A percentile compares a stretch with the other conserved stretches of the same genome.
phyloP scores from a whole-genome alignment of 441 rosid species.

The Populus hybrid region DNA sequence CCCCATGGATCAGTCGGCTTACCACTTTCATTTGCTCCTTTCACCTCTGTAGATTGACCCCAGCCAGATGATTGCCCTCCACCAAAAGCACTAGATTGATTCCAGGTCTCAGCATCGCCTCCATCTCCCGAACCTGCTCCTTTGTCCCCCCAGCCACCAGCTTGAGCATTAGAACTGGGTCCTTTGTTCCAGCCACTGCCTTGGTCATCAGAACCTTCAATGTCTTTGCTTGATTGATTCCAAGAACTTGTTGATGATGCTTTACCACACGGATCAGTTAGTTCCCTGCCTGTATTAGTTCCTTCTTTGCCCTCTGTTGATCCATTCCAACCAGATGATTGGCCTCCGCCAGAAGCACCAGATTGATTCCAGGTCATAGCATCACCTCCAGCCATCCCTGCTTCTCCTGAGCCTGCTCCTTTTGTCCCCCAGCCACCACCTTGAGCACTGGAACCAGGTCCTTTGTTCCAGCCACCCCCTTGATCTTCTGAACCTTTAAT shows the following conservation, averaged over 20 bases:
- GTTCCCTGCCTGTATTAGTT: slow-evolving; percentile 10
- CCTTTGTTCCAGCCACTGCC: slow-evolving; percentile 19
- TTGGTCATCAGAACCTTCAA: not conserved
- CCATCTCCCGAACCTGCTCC: slow-evolving; percentile 26
- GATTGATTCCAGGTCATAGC: slow-evolving; percentile 20
- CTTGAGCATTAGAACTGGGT: slow-evolving; percentile 7
- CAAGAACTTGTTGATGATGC: slow-evolving; percentile 28
- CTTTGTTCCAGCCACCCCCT: slow-evolving; percentile 19
- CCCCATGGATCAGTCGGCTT: slow-evolving; percentile 26
- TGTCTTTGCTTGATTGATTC: not conserved
- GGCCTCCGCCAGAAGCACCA: slow-evolving; percentile 16
- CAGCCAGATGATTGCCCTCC: slow-evolving; percentile 24
- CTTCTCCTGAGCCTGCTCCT: slow-evolving; percentile 25
- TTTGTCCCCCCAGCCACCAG: slow-evolving; percentile 22
- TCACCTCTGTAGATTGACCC: slow-evolving; percentile 17
- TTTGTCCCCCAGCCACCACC: slow-evolving; percentile 24
- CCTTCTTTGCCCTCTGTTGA: slow-evolving; percentile 25
- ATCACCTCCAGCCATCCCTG: slow-evolving; percentile 15
- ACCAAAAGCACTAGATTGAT: slow-evolving; percentile 11
- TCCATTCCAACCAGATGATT: slow-evolving; percentile 25
- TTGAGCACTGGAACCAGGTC: slow-evolving; percentile 7
- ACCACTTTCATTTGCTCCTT: slow-evolving; percentile 18
- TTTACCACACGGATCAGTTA: slow-evolving; percentile 25
- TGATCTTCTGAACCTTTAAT: not conserved
- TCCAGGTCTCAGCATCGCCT: slow-evolving; percentile 19